phyloP scores from a whole-genome alignment of 75 land plant species.

The Sequoiadendron giganteum region DNA sequence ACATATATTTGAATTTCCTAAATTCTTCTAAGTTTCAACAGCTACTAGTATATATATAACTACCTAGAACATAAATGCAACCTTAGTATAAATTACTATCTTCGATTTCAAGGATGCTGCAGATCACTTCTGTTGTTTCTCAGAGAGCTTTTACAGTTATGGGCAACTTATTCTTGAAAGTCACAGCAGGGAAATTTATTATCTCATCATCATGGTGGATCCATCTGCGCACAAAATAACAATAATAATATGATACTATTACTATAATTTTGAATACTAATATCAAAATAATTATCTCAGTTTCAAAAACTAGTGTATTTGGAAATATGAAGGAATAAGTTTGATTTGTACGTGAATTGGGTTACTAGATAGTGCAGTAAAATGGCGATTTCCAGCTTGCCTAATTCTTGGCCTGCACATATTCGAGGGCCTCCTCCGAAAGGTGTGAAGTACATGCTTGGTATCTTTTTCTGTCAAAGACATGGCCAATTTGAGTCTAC shows the following conservation, averaged over 20 bases:
- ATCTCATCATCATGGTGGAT: not conserved
- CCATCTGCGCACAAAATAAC: not conserved
- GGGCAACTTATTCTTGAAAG: not conserved
- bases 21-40: no score
- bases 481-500: no score
- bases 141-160: not conserved
- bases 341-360: conserved; percentile 17
- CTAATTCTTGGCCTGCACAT: conserved; percentile 28
- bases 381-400: conserved; percentile 17
- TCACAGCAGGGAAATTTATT: conserved; percentile 1
- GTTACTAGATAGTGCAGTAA: conserved; percentile 29
- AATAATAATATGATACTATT: not conserved
- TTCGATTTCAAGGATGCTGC: no score
- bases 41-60: no score
- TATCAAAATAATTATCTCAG: not conserved
- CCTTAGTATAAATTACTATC: no score
- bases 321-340: not conserved
- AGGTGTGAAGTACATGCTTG: not conserved
- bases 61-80: no score
- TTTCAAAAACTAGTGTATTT: not conserved
- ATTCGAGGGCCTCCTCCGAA: conserved; percentile 27
- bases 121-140: not conserved
- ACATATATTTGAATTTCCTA: no score
- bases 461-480: not conserved
- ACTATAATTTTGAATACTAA: no score